Evolutionary conservation across 2,329 filamentous ascomycete species (phyloP).

Genomic region (Leptographium wingfieldii): DNA sequence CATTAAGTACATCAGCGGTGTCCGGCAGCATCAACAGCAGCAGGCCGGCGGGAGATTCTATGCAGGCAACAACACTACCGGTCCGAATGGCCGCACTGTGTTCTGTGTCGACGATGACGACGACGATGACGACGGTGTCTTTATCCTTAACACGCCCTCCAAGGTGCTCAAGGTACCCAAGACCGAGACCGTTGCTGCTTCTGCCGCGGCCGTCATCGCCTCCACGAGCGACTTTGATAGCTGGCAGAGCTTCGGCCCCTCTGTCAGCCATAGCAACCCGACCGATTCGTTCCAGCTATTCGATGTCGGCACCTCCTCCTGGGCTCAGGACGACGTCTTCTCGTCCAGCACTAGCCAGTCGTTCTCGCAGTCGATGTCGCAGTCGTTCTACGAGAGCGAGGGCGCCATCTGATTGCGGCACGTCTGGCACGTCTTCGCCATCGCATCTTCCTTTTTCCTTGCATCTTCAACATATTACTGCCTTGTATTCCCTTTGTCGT

Average conservation of each 20-base stretch:
- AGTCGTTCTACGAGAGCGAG: conserved; percentile 9
- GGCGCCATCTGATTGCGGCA: conserved; percentile 1
- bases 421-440: neutral
- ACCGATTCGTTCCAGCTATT: neutral
- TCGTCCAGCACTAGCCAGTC: neutral
- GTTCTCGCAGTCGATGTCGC: neutral
- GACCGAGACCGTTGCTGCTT: neutral
- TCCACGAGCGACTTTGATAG: neutral
- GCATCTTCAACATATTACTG: neutral
- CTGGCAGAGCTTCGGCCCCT: neutral
- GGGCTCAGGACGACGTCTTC: conserved; percentile 5
- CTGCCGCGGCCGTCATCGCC: no score
- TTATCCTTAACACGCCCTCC: conserved; percentile 24
- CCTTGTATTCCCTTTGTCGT: neutral
- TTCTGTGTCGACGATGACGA: conserved; percentile 6
- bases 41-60: neutral
- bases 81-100: conserved; percentile 13
- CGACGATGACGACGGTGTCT: conserved; percentile 19
- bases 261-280: neutral
- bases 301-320: neutral
- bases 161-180: conserved; percentile 16
- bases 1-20: neutral
- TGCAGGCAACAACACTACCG: neutral
- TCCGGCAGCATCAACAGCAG: neutral
- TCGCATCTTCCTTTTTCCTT: neutral